A percentile compares a stretch with the other conserved stretches of the same genome.
phyloP scores from a whole-genome alignment of 768 basidiomycete species.

The Naganishia onofrii region DNA sequence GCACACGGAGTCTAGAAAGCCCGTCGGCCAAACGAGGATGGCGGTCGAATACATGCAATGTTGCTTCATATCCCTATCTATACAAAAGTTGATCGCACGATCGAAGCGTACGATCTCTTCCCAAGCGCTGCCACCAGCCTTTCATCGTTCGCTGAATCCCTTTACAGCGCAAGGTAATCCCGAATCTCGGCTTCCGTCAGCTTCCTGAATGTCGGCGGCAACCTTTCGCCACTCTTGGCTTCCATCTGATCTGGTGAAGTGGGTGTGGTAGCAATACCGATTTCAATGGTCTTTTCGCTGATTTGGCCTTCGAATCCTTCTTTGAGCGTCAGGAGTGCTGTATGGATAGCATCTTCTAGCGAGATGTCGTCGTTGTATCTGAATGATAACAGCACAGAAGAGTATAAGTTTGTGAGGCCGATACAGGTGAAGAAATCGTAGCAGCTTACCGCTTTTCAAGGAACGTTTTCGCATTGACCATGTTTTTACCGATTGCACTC shows the following conservation, averaged over 20 bases:
- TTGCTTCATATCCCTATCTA: neutral
- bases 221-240: constrained; percentile 68
- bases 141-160: neutral
- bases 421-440: neutral
- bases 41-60: neutral
- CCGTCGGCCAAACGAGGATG: neutral
- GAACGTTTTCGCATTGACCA: constrained; percentile 99
- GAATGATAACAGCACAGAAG: constrained; percentile 3
- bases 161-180: constrained; percentile 69
- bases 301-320: constrained; percentile 99
- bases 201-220: constrained; percentile 87
- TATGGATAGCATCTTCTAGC: constrained; percentile 97
- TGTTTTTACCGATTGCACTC: constrained; percentile 98
- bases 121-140: neutral
- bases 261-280: constrained; percentile 90
- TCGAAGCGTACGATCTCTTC: neutral
- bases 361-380: constrained; percentile 99
- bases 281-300: constrained; percentile 99
- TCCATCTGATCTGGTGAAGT: constrained; percentile 61
- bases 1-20: neutral
- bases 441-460: constrained; percentile 80
- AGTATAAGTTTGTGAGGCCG: constrained; percentile 12
- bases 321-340: constrained; percentile 92
- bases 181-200: constrained; percentile 93
- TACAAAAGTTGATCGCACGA: neutral